Percentiles rank a stretch among this genome's conserved stretches.
These are phyloP conservation scores for Fusarium duplospermum DNA, from an alignment of 2,329 filamentous ascomycete species.

Conservation along the genomic window DNA sequence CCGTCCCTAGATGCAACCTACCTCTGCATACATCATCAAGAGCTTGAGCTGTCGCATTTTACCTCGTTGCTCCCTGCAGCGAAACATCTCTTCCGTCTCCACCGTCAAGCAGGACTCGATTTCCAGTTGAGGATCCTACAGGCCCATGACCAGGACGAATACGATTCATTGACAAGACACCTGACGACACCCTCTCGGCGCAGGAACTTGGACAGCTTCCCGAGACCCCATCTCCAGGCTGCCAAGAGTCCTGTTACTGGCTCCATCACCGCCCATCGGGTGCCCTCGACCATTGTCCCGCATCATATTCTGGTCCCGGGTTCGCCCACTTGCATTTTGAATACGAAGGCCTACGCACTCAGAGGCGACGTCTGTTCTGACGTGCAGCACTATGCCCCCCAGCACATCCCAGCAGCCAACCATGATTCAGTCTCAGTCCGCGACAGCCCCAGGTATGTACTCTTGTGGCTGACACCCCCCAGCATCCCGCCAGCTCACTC, in stretches of 20 bases:
- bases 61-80: constrained; percentile 17
- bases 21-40: constrained; percentile 10
- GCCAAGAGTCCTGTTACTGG: constrained; percentile 11
- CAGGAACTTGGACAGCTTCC: constrained; percentile 21
- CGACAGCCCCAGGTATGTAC: constrained; percentile 41
- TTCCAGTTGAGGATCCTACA: constrained; percentile 9
- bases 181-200: constrained; percentile 14
- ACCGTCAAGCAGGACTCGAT: constrained; percentile 23
- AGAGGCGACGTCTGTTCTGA: constrained; percentile 15
- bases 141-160: constrained; percentile 21
- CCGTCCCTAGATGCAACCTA: constrained; percentile 11
- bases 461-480: constrained; percentile 15
- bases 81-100: constrained; percentile 16
- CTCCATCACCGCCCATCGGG: constrained; percentile 8
- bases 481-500: constrained; percentile 24
- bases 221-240: constrained; percentile 9
- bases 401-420: constrained; percentile 37
- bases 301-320: constrained; percentile 6
- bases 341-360: constrained; percentile 31
- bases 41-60: constrained; percentile 2
- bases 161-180: constrained; percentile 18
- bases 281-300: constrained; percentile 10
- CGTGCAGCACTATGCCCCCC: constrained; percentile 31
- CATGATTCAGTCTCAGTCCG: constrained; percentile 43
- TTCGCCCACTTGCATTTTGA: constrained; percentile 23